Evolutionary conservation across 495 filamentous ascomycete species (phyloP).

Genomic region (Thozetella sp.): DNA sequence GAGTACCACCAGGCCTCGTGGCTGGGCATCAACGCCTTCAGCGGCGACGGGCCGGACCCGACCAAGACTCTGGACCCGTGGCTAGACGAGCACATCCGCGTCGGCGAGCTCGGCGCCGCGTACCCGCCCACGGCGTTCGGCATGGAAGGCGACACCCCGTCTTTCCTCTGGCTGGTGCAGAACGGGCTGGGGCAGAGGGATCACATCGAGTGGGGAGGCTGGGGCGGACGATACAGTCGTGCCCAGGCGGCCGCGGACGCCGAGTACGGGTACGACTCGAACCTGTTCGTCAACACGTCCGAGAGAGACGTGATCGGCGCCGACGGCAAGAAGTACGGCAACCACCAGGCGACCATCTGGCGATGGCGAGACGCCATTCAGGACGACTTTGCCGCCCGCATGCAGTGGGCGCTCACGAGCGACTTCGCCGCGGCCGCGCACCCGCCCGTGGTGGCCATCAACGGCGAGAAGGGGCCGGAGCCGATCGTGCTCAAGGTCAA

Average conservation of each 20-base stretch:
- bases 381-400: conserved; percentile 51
- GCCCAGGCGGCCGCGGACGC: conserved; percentile 13
- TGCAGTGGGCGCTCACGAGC: conserved; percentile 43
- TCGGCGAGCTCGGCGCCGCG: conserved; percentile 35
- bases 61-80: conserved; percentile 37
- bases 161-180: conserved; percentile 48
- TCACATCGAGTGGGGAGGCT: conserved; percentile 43
- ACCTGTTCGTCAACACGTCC: conserved; percentile 36
- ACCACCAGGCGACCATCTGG: conserved; percentile 52
- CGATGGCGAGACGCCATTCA: conserved; percentile 49
- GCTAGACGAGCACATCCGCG: conserved; percentile 46
- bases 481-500: conserved; percentile 33
- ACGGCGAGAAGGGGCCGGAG: conserved; percentile 27
- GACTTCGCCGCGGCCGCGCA: conserved; percentile 35
- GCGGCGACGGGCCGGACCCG: conserved; percentile 45
- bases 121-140: conserved; percentile 46
- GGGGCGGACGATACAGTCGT: conserved; percentile 45
- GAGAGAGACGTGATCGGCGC: conserved; percentile 26
- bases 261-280: conserved; percentile 30
- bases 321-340: conserved; percentile 33
- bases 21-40: conserved; percentile 46
- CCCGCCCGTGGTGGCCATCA: conserved; percentile 41
- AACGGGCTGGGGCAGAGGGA: conserved; percentile 46
- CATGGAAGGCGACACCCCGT: conserved; percentile 48
- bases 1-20: conserved; percentile 48